A percentile compares a stretch with the other conserved stretches of the same genome.
These are phyloP conservation scores for Parascedosporium putredinis DNA, from an alignment of 2,329 filamentous ascomycete genomes.

Conservation along the genomic window DNA sequence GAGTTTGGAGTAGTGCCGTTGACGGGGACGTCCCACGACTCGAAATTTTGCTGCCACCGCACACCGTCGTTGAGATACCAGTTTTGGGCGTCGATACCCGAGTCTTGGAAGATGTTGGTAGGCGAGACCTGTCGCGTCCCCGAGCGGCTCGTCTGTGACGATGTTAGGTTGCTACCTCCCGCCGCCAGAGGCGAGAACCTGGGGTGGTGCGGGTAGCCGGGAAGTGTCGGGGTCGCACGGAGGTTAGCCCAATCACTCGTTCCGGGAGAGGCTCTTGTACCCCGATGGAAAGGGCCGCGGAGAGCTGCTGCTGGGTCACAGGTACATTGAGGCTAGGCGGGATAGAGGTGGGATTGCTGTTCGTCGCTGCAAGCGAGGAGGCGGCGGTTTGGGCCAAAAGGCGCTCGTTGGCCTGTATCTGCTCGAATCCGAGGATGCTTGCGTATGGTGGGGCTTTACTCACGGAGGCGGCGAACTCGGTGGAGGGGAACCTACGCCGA, in stretches of 20 bases:
- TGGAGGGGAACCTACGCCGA: constrained; percentile 16
- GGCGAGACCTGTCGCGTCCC: neutral
- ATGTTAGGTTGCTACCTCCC: neutral
- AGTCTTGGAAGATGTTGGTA: constrained; percentile 7
- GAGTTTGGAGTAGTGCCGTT: neutral
- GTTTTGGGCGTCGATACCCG: constrained; percentile 38
- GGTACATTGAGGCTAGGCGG: constrained; percentile 12
- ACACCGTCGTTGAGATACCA: constrained; percentile 49
- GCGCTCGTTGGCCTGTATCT: constrained; percentile 5
- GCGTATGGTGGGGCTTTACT: constrained; percentile 11
- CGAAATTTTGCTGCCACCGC: constrained; percentile 48
- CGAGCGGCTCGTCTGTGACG: constrained; percentile 1
- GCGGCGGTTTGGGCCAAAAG: neutral
- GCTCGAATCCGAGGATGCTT: constrained; percentile 9
- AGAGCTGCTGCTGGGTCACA: constrained; percentile 15
- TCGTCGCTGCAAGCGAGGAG: neutral
- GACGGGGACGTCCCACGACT: constrained; percentile 32
- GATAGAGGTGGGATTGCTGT: neutral
- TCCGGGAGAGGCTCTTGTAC: constrained; percentile 1
- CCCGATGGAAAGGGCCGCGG: constrained; percentile 6
- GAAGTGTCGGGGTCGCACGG: neutral
- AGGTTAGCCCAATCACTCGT: constrained; percentile 1
- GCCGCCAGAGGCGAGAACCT: neutral
- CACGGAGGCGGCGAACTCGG: constrained; percentile 16
- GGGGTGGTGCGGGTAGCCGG: neutral